A percentile compares a stretch with the other conserved stretches of the same genome.
Conservation (phyloP, 805 yeast species). For the Lipomyces sp. region DNA sequence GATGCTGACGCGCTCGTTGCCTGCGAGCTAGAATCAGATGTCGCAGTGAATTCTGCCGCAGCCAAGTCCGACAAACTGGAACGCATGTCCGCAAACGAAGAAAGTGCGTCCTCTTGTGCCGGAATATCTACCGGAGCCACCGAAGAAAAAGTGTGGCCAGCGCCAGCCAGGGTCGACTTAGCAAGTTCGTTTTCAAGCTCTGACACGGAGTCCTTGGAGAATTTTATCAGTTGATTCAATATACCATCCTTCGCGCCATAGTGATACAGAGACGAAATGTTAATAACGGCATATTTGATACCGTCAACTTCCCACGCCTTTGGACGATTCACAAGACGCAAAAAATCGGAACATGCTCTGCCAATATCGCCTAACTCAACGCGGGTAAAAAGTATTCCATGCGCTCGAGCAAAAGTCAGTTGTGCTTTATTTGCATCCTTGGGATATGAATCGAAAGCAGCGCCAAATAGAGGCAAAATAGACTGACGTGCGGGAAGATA, state of each 20-base stretch:
- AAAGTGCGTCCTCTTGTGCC: not conserved
- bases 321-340: constrained; percentile 18
- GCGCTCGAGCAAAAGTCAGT: constrained; percentile 12
- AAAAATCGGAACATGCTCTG: not conserved
- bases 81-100: constrained; percentile 3
- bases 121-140: not conserved
- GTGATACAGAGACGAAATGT: constrained; percentile 19
- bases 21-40: not conserved
- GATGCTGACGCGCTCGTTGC: not conserved
- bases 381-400: constrained; percentile 14
- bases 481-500: constrained; percentile 14
- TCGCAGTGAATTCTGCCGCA: not conserved
- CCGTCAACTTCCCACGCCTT: constrained; percentile 23
- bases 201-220: not conserved
- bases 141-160: not conserved
- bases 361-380: constrained; percentile 4
- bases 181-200: not conserved
- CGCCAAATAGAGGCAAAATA: constrained; percentile 8
- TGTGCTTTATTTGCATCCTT: constrained; percentile 12
- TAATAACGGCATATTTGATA: constrained; percentile 20
- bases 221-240: constrained; percentile 3
- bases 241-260: constrained; percentile 9
- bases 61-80: not conserved
- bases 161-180: not conserved
- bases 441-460: constrained; percentile 3